Base-by-base conservation (phyloP, 192 early-diverging fungal species). In the Fimicolochytrium jonesii region DNA sequence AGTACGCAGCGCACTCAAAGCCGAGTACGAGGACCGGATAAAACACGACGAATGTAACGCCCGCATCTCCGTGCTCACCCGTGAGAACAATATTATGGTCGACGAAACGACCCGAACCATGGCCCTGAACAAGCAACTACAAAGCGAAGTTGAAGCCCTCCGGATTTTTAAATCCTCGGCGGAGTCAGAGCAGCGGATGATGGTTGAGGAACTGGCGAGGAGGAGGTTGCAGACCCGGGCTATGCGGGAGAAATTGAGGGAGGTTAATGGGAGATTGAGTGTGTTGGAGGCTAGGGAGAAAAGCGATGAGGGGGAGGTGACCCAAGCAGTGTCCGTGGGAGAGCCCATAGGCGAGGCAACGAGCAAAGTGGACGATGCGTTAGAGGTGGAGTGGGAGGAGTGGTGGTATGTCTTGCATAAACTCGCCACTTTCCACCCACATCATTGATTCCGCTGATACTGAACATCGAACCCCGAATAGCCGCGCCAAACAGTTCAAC, bases 141-240 rank as follows among this genome's bases (percentile, higher is more conserved):
- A 35, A 17, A 22, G 25, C 6, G 57, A 71, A 62, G 36, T 69
- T 22, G 31, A 58, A 20, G 33, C 62, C 0, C 55, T 76, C n/a
- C 55, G 62, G 4, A 30, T 68, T 6, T 55, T 44, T 42, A 59
- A 55, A 17, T 65, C 61, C 2, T 58, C 22, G 13, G 59, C 54
- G 18, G 45, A 48, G 18, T 53, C 62, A 4, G 74, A 76, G 36
- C 53, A 69, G 25, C 22, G 6, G 4, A 30, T 76, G 7, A 33
- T 76, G 52, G 35, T 76, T 22, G 20, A 60, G 6, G 66, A 76
- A 50, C 59, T 69, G 31, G 74, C 74, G 3, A 28, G 62, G 22
- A 56, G 69, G 6, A 33, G 58, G 4, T 61, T 76, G 5, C 64
- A 56, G 43, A 55, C 48, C 31, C 34, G 61, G 7, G 42, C 51